Conservation (phyloP, 768 basidiomycete species). For the Leccinum aurantiacum region DNA sequence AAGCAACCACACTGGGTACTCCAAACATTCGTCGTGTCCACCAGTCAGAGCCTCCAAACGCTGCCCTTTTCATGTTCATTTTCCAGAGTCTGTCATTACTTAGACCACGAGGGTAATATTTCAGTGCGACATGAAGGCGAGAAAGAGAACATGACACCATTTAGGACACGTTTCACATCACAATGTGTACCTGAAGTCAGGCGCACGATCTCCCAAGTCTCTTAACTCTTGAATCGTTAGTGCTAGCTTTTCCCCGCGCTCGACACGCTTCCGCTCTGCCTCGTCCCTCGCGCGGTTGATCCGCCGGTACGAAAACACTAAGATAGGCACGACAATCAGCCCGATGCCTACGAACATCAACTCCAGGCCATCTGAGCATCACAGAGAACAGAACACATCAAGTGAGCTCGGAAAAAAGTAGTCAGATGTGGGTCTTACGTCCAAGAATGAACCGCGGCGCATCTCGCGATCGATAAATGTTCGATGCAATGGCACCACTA, state of each 20-base stretch:
- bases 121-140: background rate
- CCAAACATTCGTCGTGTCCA: background rate
- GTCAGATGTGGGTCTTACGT: background rate
- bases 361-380: background rate
- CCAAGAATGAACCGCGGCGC: conserved; percentile 12
- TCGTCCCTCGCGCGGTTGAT: background rate
- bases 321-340: background rate
- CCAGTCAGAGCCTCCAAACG: background rate
- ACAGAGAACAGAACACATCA: background rate
- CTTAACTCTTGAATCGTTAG: background rate
- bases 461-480: conserved; percentile 60
- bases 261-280: background rate
- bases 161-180: background rate
- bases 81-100: background rate
- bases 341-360: background rate
- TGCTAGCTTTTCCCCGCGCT: background rate
- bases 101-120: background rate
- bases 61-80: background rate
- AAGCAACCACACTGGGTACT: background rate
- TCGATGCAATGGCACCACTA: conserved; percentile 60
- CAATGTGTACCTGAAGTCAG: background rate
- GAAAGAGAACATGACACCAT: background rate
- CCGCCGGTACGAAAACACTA: background rate
- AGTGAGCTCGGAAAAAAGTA: background rate
- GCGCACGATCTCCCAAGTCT: background rate